Conservation (phyloP, 192 early-diverging fungal species). For the Coemansia sp. region DNA sequence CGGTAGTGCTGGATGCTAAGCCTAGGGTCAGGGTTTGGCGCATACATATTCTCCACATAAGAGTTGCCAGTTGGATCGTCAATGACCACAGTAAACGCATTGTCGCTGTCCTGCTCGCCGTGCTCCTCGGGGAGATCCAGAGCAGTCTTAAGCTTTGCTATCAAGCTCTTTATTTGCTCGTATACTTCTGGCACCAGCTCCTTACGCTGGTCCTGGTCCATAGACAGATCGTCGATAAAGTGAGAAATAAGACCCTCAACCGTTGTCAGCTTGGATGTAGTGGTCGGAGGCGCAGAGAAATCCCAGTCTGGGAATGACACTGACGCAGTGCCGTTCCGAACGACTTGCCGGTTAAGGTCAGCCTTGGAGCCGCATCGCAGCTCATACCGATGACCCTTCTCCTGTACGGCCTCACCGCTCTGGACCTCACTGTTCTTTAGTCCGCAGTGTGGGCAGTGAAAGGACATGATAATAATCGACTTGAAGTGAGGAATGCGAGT, state of each 20-base stretch:
- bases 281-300: conserved; percentile 83
- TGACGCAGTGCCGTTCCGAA: conserved; percentile 81
- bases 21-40: conserved; percentile 76
- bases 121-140: conserved; percentile 54
- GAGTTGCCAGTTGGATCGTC: conserved; percentile 93
- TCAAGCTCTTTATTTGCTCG: conserved; percentile 71
- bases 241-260: conserved; percentile 81
- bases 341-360: conserved; percentile 89
- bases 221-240: conserved; percentile 78
- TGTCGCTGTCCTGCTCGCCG: conserved; percentile 30
- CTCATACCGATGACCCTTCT: conserved; percentile 74
- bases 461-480: conserved; percentile 81
- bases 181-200: conserved; percentile 65
- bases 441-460: conserved; percentile 88
- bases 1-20: conserved; percentile 66
- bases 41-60: conserved; percentile 85
- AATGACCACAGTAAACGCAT: conserved; percentile 73
- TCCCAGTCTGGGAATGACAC: conserved; percentile 83
- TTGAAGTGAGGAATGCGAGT: conserved; percentile 93
- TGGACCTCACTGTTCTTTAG: conserved; percentile 89
- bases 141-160: conserved; percentile 65
- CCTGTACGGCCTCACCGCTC: conserved; percentile 78
- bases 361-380: conserved; percentile 65
- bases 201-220: conserved; percentile 80
- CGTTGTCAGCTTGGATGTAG: conserved; percentile 83